phyloP scores from a whole-genome alignment of 2,329 filamentous ascomycete species.

The Clonostachys rhizophaga region DNA sequence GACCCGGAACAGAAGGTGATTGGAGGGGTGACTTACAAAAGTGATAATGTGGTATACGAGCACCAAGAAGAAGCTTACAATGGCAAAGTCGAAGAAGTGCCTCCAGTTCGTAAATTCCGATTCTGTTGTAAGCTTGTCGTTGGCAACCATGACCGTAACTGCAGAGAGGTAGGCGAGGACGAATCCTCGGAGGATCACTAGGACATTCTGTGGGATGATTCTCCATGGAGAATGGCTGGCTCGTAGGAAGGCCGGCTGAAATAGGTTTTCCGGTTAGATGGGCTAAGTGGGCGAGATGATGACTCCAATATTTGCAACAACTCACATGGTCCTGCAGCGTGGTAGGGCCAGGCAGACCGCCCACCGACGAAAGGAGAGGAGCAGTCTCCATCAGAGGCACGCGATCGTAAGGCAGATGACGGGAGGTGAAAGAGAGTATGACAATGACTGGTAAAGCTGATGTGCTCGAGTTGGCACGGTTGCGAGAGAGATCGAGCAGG shows the following conservation, averaged over 20 bases:
- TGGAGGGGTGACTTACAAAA: conserved; percentile 32
- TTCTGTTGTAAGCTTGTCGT: conserved; percentile 38
- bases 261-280: neutral
- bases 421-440: too few relatives aligned
- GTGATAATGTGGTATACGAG: conserved; percentile 38
- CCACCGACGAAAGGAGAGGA: conserved; percentile 21
- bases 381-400: conserved; percentile 20
- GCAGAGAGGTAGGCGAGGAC: conserved; percentile 37
- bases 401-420: too few relatives aligned
- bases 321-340: conserved; percentile 28
- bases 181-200: conserved; percentile 36
- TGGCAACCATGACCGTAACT: conserved; percentile 31
- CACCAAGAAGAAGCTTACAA: conserved; percentile 34
- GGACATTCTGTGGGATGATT: conserved; percentile 36
- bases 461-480: too few relatives aligned
- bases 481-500: too few relatives aligned
- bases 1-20: neutral
- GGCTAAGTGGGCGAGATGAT: too few relatives aligned
- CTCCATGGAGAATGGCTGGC: conserved; percentile 47
- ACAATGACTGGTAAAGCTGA: too few relatives aligned
- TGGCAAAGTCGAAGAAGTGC: conserved; percentile 44
- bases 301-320: neutral
- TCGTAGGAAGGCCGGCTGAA: conserved; percentile 44
- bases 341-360: conserved; percentile 21
- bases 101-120: conserved; percentile 31